phyloP scores from a whole-genome alignment of 305 asterid species.

The Nicotiana rustica region DNA sequence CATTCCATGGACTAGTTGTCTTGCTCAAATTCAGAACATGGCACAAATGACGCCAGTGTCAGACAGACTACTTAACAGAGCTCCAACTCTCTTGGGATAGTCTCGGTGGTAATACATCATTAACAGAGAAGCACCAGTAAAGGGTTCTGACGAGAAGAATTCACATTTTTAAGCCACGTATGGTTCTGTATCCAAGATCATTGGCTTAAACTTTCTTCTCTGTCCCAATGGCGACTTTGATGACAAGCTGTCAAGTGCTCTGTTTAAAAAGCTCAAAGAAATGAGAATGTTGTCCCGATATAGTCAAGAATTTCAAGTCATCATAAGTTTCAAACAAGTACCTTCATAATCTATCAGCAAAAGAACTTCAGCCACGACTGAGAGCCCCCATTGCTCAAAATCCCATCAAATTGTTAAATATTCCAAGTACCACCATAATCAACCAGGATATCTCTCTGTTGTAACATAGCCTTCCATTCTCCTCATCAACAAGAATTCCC shows the following conservation, averaged over 20 bases:
- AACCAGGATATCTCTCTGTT: conserved; percentile 19
- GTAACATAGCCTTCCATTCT: neutral
- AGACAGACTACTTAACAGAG: neutral
- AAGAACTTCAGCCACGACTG: neutral
- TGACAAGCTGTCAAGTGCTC: neutral
- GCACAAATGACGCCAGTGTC: neutral
- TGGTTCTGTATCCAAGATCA: neutral
- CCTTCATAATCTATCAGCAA: conserved; percentile 27
- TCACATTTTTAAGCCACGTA: conserved; percentile 15
- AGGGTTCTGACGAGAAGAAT: neutral
- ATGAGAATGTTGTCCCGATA: neutral
- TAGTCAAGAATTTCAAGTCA: conserved; percentile 16
- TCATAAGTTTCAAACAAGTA: neutral
- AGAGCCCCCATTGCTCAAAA: conserved; percentile 21
- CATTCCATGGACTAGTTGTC: neutral
- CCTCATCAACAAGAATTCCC: conserved; percentile 26
- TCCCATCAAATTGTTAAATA: neutral
- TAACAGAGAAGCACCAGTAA: neutral
- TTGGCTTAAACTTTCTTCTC: conserved; percentile 1
- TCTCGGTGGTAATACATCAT: neutral
- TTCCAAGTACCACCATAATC: conserved; percentile 13
- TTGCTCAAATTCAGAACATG: neutral
- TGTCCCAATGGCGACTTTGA: neutral
- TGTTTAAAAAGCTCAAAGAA: conserved; percentile 7
- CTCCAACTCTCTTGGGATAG: conserved; percentile 6